Evolutionary conservation across 163 green algal genomes (phyloP).

Genomic region (Volvox carteri): DNA sequence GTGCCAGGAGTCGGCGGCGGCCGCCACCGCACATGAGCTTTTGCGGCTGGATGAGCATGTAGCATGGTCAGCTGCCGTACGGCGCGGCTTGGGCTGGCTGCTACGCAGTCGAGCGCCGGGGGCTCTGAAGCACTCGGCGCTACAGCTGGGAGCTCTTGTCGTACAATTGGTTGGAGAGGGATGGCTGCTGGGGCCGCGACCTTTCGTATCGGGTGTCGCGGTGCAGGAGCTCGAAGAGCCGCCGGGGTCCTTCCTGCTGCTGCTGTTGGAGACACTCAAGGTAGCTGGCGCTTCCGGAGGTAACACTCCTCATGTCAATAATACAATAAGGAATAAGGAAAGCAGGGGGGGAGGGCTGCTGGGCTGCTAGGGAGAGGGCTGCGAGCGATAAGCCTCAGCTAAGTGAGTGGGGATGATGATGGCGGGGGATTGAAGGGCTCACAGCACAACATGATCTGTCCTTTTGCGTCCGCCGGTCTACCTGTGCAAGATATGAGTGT

Average conservation of each 20-base stretch:
- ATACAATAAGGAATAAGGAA: no score
- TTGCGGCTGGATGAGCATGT: conserved; percentile 34
- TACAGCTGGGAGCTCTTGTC: conserved; percentile 73
- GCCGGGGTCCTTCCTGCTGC: conserved; percentile 62
- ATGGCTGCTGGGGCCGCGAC: conserved; percentile 71
- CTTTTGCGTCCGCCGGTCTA: no score
- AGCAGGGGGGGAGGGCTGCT: no score
- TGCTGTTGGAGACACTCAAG: conserved; percentile 64
- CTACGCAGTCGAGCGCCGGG: conserved; percentile 66
- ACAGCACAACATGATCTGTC: no score
- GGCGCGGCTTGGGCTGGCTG: conserved; percentile 67
- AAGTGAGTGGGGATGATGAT: no score
- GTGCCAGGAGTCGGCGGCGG: conserved; percentile 35
- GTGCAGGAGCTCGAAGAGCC: background rate
- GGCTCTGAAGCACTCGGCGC: conserved; percentile 71
- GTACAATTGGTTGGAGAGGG: conserved; percentile 60
- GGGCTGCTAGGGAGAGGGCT: no score
- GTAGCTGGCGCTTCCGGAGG: no score
- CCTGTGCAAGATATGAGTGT: no score
- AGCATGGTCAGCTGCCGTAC: conserved; percentile 66
- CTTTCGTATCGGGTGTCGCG: background rate
- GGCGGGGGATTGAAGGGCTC: no score
- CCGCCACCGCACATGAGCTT: conserved; percentile 16
- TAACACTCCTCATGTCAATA: no score
- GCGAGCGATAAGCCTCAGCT: no score